Evolutionary conservation across 257 asterid genomes (phyloP).

Genomic region (Rauvolfia tetraphylla): DNA sequence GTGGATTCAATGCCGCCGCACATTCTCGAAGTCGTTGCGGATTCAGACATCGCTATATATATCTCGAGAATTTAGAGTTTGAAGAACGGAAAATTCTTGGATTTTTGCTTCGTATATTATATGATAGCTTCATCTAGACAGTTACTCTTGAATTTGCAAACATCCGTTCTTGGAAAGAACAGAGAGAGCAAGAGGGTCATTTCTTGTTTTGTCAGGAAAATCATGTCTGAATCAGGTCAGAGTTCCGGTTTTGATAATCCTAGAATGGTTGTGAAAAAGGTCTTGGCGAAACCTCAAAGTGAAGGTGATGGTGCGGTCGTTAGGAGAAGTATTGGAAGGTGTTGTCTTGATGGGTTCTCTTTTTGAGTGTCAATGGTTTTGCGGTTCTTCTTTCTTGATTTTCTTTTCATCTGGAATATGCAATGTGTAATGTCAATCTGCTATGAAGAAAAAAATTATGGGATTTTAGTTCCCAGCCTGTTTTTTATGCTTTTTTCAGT

Average conservation of each 20-base stretch:
- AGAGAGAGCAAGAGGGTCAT: not conserved
- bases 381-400: not conserved
- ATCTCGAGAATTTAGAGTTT: not conserved
- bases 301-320: slow-evolving; percentile 84
- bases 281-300: slow-evolving; percentile 62
- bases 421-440: not conserved
- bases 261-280: slow-evolving; percentile 61
- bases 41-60: not conserved
- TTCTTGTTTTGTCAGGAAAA: slow-evolving; percentile 13
- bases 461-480: not conserved
- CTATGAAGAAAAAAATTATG: not conserved
- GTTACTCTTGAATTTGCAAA: slow-evolving; percentile 21
- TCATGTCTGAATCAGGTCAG: slow-evolving; percentile 49
- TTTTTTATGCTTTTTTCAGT: slow-evolving; percentile 1
- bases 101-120: slow-evolving; percentile 11
- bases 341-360: not conserved
- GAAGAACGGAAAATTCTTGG: not conserved
- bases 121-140: slow-evolving; percentile 36
- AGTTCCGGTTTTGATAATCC: slow-evolving; percentile 45
- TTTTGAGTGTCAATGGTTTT: not conserved
- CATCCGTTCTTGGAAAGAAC: slow-evolving; percentile 11
- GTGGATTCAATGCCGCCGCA: not conserved
- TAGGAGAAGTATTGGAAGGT: slow-evolving; percentile 94
- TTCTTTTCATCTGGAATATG: too few relatives aligned
- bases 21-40: not conserved